A percentile compares a stretch with the other conserved stretches of the same genome.
Conservation (phyloP, 331 rosid species). For the Rhamnella rubrinervis region DNA sequence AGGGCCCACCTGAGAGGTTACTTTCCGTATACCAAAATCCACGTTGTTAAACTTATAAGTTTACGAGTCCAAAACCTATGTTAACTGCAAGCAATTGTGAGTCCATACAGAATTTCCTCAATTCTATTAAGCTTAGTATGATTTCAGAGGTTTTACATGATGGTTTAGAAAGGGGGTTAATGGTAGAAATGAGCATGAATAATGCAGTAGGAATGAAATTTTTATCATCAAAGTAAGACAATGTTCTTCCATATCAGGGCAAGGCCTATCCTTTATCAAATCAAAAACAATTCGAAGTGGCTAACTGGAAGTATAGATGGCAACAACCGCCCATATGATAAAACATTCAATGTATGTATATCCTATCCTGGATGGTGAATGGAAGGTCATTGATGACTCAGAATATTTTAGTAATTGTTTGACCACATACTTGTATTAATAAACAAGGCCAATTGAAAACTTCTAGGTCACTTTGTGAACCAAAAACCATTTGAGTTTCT, state of each 20-base stretch:
- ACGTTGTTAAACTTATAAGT: not conserved
- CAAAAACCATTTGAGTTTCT: not conserved
- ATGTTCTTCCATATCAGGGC: not conserved
- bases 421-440: too few species aligned
- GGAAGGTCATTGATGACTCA: conserved; percentile 1
- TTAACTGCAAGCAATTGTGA: too few species aligned
- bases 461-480: not conserved
- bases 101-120: too few species aligned
- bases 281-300: not conserved
- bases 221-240: not conserved
- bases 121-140: too few species aligned
- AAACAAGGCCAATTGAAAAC: not conserved
- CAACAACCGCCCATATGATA: conserved; percentile 11
- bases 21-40: not conserved
- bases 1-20: not conserved
- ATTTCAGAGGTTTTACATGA: too few species aligned
- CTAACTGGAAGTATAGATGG: too few species aligned
- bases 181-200: not conserved
- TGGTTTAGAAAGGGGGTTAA: too few species aligned
- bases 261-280: not conserved
- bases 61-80: too few species aligned
- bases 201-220: not conserved
- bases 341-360: conserved; percentile 3
- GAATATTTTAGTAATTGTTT: not conserved
- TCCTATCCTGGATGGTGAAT: not conserved